These are phyloP conservation scores for Trichoderma sp. DNA, from an alignment of 2,329 filamentous ascomycete genomes.

Conservation along the genomic window DNA sequence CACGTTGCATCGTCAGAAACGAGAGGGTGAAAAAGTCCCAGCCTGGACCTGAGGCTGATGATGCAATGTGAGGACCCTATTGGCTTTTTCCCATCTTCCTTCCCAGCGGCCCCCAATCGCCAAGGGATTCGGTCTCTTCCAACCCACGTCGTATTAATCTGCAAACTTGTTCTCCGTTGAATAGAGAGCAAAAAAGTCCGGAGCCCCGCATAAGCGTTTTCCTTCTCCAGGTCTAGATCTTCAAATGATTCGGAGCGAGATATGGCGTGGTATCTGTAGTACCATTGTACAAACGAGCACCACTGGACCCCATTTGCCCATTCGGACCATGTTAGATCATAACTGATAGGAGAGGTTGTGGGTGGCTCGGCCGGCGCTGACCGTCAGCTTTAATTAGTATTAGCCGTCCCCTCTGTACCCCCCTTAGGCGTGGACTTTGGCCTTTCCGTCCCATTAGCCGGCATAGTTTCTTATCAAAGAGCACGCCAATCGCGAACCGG, in stretches of 20 bases:
- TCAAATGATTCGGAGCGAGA: neutral
- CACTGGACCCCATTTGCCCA: neutral
- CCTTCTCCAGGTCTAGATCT: neutral
- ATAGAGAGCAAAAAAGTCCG: neutral
- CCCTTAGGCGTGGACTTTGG: conserved; percentile 7
- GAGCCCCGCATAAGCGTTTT: conserved; percentile 3
- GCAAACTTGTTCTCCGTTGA: neutral
- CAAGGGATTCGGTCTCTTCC: neutral
- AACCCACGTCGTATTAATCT: neutral
- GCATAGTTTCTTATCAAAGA: conserved; percentile 6
- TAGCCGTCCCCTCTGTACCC: conserved; percentile 13
- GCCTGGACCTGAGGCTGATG: neutral
- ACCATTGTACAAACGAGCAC: neutral
- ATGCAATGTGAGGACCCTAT: conserved; percentile 1
- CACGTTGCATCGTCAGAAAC: conserved; percentile 15
- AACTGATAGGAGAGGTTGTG: neutral
- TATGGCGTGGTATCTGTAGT: neutral
- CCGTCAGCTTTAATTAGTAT: conserved; percentile 2
- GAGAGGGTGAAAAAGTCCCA: neutral
- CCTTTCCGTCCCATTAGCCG: conserved; percentile 1
- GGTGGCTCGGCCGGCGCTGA: conserved; percentile 12
- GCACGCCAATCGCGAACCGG: neutral
- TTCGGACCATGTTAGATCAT: neutral
- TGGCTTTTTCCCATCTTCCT: neutral
- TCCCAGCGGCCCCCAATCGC: neutral